phyloP scores from a whole-genome alignment of 2,329 filamentous ascomycete species.

The Neoascochyta sp. region DNA sequence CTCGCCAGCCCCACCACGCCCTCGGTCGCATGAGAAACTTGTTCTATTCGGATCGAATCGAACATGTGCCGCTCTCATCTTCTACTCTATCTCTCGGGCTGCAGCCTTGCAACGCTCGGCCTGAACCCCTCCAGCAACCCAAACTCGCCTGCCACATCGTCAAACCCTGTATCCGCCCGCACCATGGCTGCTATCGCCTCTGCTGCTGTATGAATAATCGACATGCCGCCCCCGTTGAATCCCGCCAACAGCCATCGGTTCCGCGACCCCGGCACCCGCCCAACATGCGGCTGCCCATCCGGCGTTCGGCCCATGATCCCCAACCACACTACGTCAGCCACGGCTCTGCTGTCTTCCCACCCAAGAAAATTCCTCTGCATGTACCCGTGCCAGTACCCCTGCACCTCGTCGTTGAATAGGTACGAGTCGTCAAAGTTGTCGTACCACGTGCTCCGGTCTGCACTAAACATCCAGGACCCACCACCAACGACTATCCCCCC shows the following conservation, averaged over 20 bases:
- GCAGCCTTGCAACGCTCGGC: too few relatives aligned
- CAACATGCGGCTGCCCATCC: constrained; percentile 46
- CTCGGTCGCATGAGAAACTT: too few relatives aligned
- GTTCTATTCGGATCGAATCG: too few relatives aligned
- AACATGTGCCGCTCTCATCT: too few relatives aligned
- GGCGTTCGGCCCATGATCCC: constrained; percentile 41
- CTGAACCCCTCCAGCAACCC: constrained; percentile 40
- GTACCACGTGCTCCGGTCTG: constrained; percentile 43
- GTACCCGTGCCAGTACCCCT: constrained; percentile 47
- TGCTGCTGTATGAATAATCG: constrained; percentile 42
- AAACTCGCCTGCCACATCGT: constrained; percentile 23
- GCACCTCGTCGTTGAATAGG: constrained; percentile 42
- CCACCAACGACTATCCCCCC: constrained; percentile 29
- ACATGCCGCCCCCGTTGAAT: constrained; percentile 54
- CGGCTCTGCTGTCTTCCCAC: constrained; percentile 46
- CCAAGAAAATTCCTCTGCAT: constrained; percentile 50
- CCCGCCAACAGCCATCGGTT: constrained; percentile 48
- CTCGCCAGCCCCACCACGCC: constrained; percentile 34
- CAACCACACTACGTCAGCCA: constrained; percentile 42
- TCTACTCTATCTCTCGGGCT: too few relatives aligned
- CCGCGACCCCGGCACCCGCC: constrained; percentile 39
- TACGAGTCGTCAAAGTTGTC: constrained; percentile 46
- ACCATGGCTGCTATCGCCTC: constrained; percentile 45
- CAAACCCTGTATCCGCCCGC: constrained; percentile 24
- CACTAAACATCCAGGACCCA: constrained; percentile 35